Conservation (phyloP, 805 yeast genomes). For the Metschnikowia similis region DNA sequence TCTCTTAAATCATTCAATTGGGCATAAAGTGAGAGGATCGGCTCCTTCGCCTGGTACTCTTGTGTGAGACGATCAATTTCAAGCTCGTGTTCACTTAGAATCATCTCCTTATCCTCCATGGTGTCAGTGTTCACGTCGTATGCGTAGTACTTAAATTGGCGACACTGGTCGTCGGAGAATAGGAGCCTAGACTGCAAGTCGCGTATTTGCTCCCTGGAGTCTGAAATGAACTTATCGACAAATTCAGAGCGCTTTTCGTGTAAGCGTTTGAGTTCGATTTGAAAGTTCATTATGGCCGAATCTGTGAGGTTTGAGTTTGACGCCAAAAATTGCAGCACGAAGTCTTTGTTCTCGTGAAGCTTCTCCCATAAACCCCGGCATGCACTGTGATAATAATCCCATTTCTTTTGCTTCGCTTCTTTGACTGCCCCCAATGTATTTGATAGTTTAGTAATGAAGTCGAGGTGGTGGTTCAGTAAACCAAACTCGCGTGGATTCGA, state of each 20-base stretch:
- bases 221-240: conserved; percentile 64
- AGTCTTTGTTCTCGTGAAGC: conserved; percentile 44
- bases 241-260: conserved; percentile 56
- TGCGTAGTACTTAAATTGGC: conserved; percentile 40
- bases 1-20: conserved; percentile 51
- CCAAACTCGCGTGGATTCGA: conserved; percentile 39
- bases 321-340: conserved; percentile 40
- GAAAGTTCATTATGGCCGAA: conserved; percentile 45
- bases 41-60: conserved; percentile 48
- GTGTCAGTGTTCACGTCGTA: conserved; percentile 31
- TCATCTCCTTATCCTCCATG: conserved; percentile 49
- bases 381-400: conserved; percentile 29
- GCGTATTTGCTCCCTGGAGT: conserved; percentile 55
- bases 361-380: conserved; percentile 55
- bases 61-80: conserved; percentile 52
- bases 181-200: conserved; percentile 60
- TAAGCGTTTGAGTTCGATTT: conserved; percentile 54
- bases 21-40: conserved; percentile 52
- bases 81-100: conserved; percentile 59
- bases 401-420: conserved; percentile 33
- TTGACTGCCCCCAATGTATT: conserved; percentile 30
- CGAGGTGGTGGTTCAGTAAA: conserved; percentile 30
- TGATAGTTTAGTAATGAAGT: conserved; percentile 27
- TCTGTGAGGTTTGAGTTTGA: conserved; percentile 46
- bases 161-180: conserved; percentile 50